A percentile compares a stretch with the other conserved stretches of the same genome.
Evolutionary conservation across 2,329 filamentous ascomycete species (phyloP).

Genomic region (Cylindrodendrum hubeiense): DNA sequence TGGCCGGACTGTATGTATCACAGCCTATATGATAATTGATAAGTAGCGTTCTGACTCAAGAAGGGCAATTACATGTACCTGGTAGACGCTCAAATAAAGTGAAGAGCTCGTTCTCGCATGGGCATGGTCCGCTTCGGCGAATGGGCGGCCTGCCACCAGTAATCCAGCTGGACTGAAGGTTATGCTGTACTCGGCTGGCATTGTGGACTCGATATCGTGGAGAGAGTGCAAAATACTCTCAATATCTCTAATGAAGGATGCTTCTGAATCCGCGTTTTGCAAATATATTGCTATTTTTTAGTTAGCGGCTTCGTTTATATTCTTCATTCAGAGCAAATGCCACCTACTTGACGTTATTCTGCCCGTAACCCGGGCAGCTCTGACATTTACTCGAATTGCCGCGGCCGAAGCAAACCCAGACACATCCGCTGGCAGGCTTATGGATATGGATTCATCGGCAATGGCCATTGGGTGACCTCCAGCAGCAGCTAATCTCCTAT

Average conservation of each 20-base stretch:
- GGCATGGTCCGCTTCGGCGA: constrained; percentile 13
- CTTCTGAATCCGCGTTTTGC: constrained; percentile 23
- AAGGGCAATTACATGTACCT: not conserved
- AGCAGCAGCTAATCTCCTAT: constrained; percentile 30
- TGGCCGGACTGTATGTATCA: constrained; percentile 29
- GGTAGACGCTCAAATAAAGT: constrained; percentile 29
- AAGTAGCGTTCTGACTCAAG: not conserved
- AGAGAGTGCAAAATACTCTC: constrained; percentile 30
- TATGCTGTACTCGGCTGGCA: constrained; percentile 26
- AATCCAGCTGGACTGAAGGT: constrained; percentile 16
- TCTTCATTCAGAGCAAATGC: not conserved
- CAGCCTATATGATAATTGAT: constrained; percentile 3
- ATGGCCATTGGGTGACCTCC: constrained; percentile 28
- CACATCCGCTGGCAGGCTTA: constrained; percentile 19
- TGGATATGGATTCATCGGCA: constrained; percentile 26
- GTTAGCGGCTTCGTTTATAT: not conserved
- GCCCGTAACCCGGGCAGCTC: constrained; percentile 26
- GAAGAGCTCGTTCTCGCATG: constrained; percentile 26
- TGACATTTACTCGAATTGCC: constrained; percentile 28
- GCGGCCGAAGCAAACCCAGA: constrained; percentile 28
- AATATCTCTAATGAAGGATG: constrained; percentile 28
- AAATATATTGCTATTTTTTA: constrained; percentile 24
- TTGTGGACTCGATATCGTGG: constrained; percentile 25
- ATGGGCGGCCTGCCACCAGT: constrained; percentile 5
- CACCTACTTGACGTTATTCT: constrained; percentile 28